phyloP scores from a whole-genome alignment of 1,284 basidiomycete species.

The Cutaneotrichosporon sp. region DNA sequence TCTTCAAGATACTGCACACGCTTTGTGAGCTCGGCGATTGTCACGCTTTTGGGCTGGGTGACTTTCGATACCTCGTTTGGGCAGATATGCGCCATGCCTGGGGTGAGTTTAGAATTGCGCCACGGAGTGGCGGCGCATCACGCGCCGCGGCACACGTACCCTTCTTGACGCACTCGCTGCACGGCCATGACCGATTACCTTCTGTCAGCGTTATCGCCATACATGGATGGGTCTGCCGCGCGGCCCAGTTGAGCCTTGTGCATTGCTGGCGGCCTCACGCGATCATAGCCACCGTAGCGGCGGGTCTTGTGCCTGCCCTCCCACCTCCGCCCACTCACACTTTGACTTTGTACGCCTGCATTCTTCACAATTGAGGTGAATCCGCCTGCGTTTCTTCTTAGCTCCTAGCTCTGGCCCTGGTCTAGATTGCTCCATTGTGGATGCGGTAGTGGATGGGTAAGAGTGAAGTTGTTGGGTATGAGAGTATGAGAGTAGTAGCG shows the following conservation, averaged over 20 bases:
- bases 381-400: constrained; percentile 16
- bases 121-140: background rate
- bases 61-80: constrained; percentile 17
- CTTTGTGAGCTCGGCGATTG: constrained; percentile 16
- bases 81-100: constrained; percentile 17
- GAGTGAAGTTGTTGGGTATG: background rate
- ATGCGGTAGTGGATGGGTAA: background rate
- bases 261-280: too few species aligned
- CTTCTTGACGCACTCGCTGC: constrained; percentile 21
- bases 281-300: too few species aligned
- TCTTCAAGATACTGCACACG: constrained; percentile 17
- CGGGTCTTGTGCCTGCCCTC: background rate
- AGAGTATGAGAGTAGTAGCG: background rate
- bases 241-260: too few species aligned
- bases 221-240: background rate
- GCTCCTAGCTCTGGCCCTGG: background rate
- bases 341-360: constrained; percentile 22
- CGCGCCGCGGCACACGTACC: too few species aligned
- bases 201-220: constrained; percentile 3
- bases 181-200: constrained; percentile 20
- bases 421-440: background rate
- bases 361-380: constrained; percentile 22
- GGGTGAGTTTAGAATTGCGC: constrained; percentile 5
- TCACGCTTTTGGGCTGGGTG: constrained; percentile 15
- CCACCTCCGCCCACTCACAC: too few species aligned